Conservation (phyloP, 805 yeast genomes). For the Diddensiella caesifluorescens region DNA sequence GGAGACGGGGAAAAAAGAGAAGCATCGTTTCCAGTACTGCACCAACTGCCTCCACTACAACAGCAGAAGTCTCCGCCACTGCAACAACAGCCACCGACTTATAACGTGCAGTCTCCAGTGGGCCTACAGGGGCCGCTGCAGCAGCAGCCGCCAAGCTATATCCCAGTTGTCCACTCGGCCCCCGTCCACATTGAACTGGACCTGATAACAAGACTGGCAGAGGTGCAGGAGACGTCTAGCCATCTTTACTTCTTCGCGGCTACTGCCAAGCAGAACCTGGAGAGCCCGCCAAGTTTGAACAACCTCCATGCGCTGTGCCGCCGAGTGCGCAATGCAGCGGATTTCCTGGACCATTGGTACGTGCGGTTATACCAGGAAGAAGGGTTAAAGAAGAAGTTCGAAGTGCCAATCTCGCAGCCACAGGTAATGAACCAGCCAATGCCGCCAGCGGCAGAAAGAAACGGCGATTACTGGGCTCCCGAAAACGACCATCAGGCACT, state of each 20-base stretch:
- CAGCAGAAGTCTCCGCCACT: neutral
- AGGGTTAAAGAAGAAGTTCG: neutral
- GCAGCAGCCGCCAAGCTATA: constrained; percentile 12
- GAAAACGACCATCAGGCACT: neutral
- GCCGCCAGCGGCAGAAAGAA: neutral
- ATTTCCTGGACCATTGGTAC: constrained; percentile 22
- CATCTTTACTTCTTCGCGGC: constrained; percentile 18
- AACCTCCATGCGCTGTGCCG: constrained; percentile 14
- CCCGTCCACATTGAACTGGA: constrained; percentile 8
- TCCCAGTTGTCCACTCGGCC: constrained; percentile 5
- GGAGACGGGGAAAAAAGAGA: constrained; percentile 4
- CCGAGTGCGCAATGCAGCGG: constrained; percentile 16
- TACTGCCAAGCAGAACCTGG: constrained; percentile 10
- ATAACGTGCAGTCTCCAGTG: constrained; percentile 2
- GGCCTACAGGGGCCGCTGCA: constrained; percentile 10
- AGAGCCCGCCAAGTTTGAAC: constrained; percentile 16
- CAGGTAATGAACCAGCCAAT: constrained; percentile 1
- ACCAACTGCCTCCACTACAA: neutral
- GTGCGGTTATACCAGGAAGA: constrained; percentile 15
- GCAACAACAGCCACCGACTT: constrained; percentile 7
- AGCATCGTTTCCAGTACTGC: neutral
- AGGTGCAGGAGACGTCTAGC: constrained; percentile 20
- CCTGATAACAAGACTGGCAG: constrained; percentile 12
- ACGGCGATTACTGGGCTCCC: neutral
- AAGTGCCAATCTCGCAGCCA: neutral